Conservation (phyloP, 2,329 filamentous ascomycete species). For the Penicillium fuscoglaucum region DNA sequence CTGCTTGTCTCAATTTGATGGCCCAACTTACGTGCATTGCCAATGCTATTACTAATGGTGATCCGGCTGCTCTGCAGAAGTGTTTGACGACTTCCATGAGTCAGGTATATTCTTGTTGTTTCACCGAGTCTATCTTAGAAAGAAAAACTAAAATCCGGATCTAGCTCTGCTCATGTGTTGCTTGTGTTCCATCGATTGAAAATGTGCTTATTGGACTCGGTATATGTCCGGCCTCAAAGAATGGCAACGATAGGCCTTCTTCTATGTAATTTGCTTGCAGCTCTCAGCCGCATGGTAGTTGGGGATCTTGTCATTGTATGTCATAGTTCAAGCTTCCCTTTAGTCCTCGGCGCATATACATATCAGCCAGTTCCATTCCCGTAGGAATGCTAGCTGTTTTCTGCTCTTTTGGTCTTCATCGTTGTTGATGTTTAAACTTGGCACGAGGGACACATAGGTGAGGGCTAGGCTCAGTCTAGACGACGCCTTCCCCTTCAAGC, state of each 20-base stretch:
- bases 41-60: conserved; percentile 17
- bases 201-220: conserved; percentile 18
- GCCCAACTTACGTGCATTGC: conserved; percentile 20
- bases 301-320: background rate
- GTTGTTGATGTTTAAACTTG: background rate
- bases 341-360: background rate
- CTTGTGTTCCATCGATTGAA: conserved; percentile 16
- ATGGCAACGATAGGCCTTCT: background rate
- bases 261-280: background rate
- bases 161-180: conserved; percentile 25
- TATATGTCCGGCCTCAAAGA: conserved; percentile 13
- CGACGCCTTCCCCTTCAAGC: background rate
- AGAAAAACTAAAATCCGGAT: background rate
- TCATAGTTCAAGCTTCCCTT: background rate
- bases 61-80: conserved; percentile 17
- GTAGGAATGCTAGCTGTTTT: background rate
- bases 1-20: conserved; percentile 21
- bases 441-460: too few species aligned
- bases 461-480: background rate
- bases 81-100: conserved; percentile 18
- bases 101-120: conserved; percentile 10
- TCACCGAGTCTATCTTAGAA: background rate
- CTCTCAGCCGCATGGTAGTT: background rate
- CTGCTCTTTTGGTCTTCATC: background rate
- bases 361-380: background rate